Evolutionary conservation across 2,329 filamentous ascomycete species (phyloP).

Genomic region (Fusarium lyarnte): DNA sequence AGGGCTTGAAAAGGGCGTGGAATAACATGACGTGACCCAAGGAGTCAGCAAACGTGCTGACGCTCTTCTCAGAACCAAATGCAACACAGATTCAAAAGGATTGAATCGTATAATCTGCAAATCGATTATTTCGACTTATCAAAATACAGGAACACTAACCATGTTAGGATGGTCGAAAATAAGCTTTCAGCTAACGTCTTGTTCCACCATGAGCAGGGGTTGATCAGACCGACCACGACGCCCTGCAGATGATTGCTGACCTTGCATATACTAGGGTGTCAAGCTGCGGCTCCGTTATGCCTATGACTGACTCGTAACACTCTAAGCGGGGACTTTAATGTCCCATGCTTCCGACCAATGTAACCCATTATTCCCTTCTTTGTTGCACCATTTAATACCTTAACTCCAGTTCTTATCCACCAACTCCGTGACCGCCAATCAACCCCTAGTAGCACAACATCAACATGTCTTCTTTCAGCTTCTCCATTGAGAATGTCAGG

Average conservation of each 20-base stretch:
- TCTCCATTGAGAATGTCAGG: neutral
- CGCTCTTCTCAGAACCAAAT: neutral
- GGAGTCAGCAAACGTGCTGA: neutral
- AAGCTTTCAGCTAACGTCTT: neutral
- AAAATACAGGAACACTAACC: no score
- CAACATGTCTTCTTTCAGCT: neutral
- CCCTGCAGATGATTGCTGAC: neutral
- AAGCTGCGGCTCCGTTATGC: neutral
- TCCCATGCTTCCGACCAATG: neutral
- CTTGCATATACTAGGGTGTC: neutral
- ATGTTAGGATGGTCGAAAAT: neutral
- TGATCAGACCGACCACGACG: neutral
- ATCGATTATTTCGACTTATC: no score
- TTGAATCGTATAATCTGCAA: no score
- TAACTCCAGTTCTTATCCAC: no score
- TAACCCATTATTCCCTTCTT: neutral
- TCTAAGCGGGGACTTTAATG: neutral
- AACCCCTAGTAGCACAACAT: no score
- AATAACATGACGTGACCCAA: no score
- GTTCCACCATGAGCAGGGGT: no score
- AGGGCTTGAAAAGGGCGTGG: no score
- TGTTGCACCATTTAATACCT: no score
- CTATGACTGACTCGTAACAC: neutral
- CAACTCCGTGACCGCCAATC: no score
- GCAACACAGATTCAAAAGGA: no score